Conservation (phyloP, 352 stramenopile genomes). For the Globisporangium perplexum region DNA sequence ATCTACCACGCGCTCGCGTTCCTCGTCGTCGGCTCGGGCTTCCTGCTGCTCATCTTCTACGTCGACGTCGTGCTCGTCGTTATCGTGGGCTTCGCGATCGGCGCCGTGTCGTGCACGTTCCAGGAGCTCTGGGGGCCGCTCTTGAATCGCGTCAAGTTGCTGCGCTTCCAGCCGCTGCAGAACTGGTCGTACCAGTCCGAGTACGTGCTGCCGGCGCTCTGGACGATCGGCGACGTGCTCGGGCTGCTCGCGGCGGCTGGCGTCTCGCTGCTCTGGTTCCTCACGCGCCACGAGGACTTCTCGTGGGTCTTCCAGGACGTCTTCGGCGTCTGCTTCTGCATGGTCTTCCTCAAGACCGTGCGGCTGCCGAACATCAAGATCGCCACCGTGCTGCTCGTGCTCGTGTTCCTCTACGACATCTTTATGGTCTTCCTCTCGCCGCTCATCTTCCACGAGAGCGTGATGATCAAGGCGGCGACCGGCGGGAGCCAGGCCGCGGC, state of each 20-base stretch:
- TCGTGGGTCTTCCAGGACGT: constrained; percentile 92
- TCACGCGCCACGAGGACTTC: constrained; percentile 73
- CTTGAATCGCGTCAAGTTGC: constrained; percentile 31
- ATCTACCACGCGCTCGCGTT: constrained; percentile 88
- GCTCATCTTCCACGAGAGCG: constrained; percentile 83
- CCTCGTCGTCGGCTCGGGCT: constrained; percentile 85
- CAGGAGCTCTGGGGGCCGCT: constrained; percentile 57
- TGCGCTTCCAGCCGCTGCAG: constrained; percentile 28
- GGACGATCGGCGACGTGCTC: constrained; percentile 85
- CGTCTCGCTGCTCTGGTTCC: constrained; percentile 55
- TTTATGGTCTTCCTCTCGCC: constrained; percentile 96
- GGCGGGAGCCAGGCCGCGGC: constrained; percentile 54
- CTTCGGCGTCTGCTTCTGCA: constrained; percentile 92
- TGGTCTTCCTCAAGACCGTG: constrained; percentile 90
- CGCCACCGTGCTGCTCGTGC: constrained; percentile 85
- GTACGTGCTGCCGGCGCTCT: constrained; percentile 48
- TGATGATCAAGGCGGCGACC: constrained; percentile 95
- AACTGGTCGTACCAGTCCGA: constrained; percentile 39
- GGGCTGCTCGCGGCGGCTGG: constrained; percentile 52
- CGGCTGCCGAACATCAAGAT: constrained; percentile 92
- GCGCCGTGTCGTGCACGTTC: constrained; percentile 46
- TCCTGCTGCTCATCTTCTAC: constrained; percentile 91
- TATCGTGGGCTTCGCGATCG: constrained; percentile 61
- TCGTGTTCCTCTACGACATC: constrained; percentile 95
- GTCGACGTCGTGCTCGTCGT: constrained; percentile 74